phyloP scores from a whole-genome alignment of 1,284 basidiomycete genomes.

The Cerrena zonata region DNA sequence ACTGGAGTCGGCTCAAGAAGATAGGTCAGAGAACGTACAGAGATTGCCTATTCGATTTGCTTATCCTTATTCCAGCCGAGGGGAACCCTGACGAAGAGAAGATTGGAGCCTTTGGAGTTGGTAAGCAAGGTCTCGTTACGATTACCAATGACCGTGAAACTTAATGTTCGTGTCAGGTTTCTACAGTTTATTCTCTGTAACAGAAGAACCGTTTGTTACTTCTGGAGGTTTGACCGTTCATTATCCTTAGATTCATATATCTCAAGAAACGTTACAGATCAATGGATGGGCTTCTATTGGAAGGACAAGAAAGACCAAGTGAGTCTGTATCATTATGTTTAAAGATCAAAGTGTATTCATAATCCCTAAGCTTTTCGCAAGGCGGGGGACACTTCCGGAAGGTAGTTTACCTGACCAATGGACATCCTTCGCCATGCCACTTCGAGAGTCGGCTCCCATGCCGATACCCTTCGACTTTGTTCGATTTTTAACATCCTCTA shows the following conservation, averaged over 20 bases:
- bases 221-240: slow-evolving; percentile 59
- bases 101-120: slow-evolving; percentile 83
- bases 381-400: slow-evolving; percentile 63
- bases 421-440: slow-evolving; percentile 88
- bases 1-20: slow-evolving; percentile 86
- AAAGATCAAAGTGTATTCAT: background rate
- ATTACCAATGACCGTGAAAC: background rate
- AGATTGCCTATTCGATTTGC: background rate
- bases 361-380: slow-evolving; percentile 60
- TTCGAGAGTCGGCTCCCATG: slow-evolving; percentile 80
- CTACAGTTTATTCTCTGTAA: slow-evolving; percentile 76
- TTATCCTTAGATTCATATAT: background rate
- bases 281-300: slow-evolving; percentile 98
- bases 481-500: slow-evolving; percentile 85
- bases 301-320: slow-evolving; percentile 85
- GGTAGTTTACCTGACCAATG: slow-evolving; percentile 44
- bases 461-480: slow-evolving; percentile 83
- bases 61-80: slow-evolving; percentile 46
- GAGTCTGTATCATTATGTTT: slow-evolving; percentile 1
- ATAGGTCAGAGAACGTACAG: slow-evolving; percentile 48
- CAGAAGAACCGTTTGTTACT: slow-evolving; percentile 90
- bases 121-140: too few species aligned
- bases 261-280: slow-evolving; percentile 35
- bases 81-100: slow-evolving; percentile 82
- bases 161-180: slow-evolving; percentile 66